A percentile compares a stretch with the other conserved stretches of the same genome.
These are phyloP conservation scores for Suillus luteus DNA, from an alignment of 768 basidiomycete genomes.

Conservation along the genomic window DNA sequence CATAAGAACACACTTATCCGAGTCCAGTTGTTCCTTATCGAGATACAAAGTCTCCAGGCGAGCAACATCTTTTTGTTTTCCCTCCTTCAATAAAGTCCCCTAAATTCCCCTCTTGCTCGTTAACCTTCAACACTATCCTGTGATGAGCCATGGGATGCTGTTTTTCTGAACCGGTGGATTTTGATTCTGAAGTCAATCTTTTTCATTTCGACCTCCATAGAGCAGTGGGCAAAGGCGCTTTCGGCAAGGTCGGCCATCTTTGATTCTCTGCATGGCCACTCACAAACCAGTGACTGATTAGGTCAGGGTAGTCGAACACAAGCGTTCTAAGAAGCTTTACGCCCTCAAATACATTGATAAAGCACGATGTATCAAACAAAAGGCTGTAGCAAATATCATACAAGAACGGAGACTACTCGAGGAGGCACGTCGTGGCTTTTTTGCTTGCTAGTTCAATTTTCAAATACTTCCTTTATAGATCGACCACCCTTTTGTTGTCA, in stretches of 20 bases:
- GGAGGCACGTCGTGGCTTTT: slow-evolving; percentile 57
- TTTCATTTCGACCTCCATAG: slow-evolving; percentile 97
- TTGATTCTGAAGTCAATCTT: slow-evolving; percentile 80
- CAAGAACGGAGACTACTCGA: slow-evolving; percentile 92
- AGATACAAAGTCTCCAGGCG: slow-evolving; percentile 26
- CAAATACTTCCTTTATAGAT: slow-evolving; percentile 47
- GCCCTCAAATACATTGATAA: slow-evolving; percentile 99
- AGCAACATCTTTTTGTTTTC: slow-evolving; percentile 39
- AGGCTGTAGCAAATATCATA: slow-evolving; percentile 89
- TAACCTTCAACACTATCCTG: slow-evolving; percentile 34
- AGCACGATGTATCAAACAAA: slow-evolving; percentile 85
- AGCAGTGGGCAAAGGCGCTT: slow-evolving; percentile 95
- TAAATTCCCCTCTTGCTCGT: slow-evolving; percentile 25
- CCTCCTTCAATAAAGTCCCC: slow-evolving; percentile 27
- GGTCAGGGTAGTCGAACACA: slow-evolving; percentile 98
- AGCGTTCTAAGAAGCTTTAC: slow-evolving; percentile 86
- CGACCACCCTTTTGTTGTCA: slow-evolving; percentile 87
- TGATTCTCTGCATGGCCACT: slow-evolving; percentile 8
- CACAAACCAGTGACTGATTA: slow-evolving; percentile 33
- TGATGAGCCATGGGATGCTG: slow-evolving; percentile 57
- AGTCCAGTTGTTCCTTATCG: slow-evolving; percentile 4
- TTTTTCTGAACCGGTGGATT: slow-evolving; percentile 80
- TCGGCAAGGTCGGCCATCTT: slow-evolving; percentile 78
- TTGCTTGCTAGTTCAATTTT: slow-evolving; percentile 15
- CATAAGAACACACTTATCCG: slow-evolving; percentile 3